A percentile compares a stretch with the other conserved stretches of the same genome.
Conservation (phyloP, 192 early-diverging fungal species). For the Spinellus fusiger region DNA sequence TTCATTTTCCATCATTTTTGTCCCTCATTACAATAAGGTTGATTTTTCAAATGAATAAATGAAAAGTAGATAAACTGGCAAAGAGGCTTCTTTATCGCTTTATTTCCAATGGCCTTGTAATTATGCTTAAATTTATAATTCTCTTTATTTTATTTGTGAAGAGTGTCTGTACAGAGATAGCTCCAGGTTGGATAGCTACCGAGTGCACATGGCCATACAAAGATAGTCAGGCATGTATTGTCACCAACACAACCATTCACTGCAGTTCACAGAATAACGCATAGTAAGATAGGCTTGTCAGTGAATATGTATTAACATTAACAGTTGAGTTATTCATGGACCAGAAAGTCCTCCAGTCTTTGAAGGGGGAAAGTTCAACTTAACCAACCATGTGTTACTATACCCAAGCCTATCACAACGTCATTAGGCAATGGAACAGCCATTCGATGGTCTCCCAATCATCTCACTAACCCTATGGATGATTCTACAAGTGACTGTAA, state of each 20-base stretch:
- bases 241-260: not conserved
- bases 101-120: not conserved
- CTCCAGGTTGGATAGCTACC: not conserved
- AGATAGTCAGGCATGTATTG: not conserved
- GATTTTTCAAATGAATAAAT: not conserved
- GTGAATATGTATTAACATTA: not conserved
- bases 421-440: not conserved
- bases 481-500: not conserved
- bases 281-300: not conserved
- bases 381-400: not conserved
- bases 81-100: not conserved
- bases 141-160: not conserved
- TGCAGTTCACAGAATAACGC: not conserved
- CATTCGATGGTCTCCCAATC: not conserved
- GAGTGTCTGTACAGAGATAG: not conserved
- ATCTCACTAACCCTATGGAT: not conserved
- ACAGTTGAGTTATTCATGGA: not conserved
- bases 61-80: not conserved
- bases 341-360: not conserved
- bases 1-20: not conserved
- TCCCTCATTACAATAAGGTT: not conserved
- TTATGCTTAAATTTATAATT: not conserved
- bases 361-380: not conserved
- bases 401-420: not conserved
- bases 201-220: not conserved